Percentiles rank a stretch among this genome's conserved stretches.
These are phyloP conservation scores for Piromyces sp. DNA, from an alignment of 192 early-diverging fungal genomes.

Conservation along the genomic window DNA sequence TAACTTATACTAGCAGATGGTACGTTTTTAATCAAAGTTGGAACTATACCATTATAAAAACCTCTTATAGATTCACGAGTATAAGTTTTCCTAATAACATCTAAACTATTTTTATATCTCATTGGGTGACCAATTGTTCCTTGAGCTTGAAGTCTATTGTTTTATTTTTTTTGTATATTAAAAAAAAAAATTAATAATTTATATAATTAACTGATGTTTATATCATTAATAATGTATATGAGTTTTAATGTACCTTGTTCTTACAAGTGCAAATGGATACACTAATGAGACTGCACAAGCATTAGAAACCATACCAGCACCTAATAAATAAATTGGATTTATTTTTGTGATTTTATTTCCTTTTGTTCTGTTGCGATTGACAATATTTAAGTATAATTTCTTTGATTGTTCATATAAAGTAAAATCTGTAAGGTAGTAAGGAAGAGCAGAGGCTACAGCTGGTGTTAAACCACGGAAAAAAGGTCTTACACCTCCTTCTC, in stretches of 20 bases:
- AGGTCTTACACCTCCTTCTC: slow-evolving; percentile 31
- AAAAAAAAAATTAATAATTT: too few species aligned
- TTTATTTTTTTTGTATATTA: too few species aligned
- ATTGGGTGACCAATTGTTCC: slow-evolving; percentile 56
- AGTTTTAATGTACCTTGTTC: slow-evolving; percentile 37
- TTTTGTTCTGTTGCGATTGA: slow-evolving; percentile 5
- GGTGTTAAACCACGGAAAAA: slow-evolving; percentile 47
- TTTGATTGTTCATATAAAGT: slow-evolving; percentile 2
- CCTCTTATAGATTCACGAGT: slow-evolving; percentile 38
- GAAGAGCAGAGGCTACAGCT: slow-evolving; percentile 5
- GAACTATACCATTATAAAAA: slow-evolving; percentile 59
- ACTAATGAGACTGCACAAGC: slow-evolving; percentile 46
- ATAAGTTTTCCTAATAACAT: slow-evolving; percentile 44
- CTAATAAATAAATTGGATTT: slow-evolving; percentile 23
- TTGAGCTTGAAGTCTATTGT: slow-evolving; percentile 58
- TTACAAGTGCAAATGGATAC: slow-evolving; percentile 53
- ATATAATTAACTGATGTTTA: too few species aligned
- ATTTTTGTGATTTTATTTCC: slow-evolving; percentile 18
- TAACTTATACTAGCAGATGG: slow-evolving; percentile 59
- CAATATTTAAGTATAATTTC: slow-evolving; percentile 1
- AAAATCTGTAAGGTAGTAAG: background rate
- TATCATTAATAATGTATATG: too few species aligned
- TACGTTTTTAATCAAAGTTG: slow-evolving; percentile 54
- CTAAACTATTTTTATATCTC: slow-evolving; percentile 38
- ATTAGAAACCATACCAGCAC: slow-evolving; percentile 48